Evolutionary conservation across 352 stramenopile genomes (phyloP).

Genomic region (Elongisporangium anandrum): DNA sequence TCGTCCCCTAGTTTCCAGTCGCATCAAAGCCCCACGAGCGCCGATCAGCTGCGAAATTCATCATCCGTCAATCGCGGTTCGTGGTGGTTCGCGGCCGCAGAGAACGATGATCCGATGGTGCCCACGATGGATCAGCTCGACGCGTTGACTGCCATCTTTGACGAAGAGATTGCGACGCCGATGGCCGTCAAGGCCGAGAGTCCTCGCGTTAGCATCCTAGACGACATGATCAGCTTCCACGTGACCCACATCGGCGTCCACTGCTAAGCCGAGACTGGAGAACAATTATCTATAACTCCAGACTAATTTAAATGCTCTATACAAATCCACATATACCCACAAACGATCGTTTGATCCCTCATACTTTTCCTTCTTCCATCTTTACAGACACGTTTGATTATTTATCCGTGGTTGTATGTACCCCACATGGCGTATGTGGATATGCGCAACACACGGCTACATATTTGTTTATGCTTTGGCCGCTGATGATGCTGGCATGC

Average conservation of each 20-base stretch:
- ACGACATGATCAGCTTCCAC: constrained; percentile 45
- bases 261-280: neutral
- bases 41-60: constrained; percentile 11
- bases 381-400: neutral
- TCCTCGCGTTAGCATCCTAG: constrained; percentile 18
- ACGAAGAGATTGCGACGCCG: constrained; percentile 7
- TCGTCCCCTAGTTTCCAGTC: neutral
- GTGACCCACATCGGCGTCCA: constrained; percentile 19
- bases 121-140: constrained; percentile 20
- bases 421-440: neutral
- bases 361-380: constrained; percentile 1
- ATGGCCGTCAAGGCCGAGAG: neutral
- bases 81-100: constrained; percentile 4
- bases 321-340: constrained; percentile 9
- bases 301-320: constrained; percentile 7
- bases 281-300: constrained; percentile 3
- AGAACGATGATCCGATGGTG: constrained; percentile 3
- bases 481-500: neutral
- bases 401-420: neutral
- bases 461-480: constrained; percentile 3
- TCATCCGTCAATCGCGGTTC: neutral
- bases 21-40: neutral
- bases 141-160: constrained; percentile 30
- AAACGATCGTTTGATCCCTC: constrained; percentile 10
- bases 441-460: neutral